Base-by-base conservation (phyloP, 805 yeast genomes). In the Tetrapisispora namnaoensis region DNA sequence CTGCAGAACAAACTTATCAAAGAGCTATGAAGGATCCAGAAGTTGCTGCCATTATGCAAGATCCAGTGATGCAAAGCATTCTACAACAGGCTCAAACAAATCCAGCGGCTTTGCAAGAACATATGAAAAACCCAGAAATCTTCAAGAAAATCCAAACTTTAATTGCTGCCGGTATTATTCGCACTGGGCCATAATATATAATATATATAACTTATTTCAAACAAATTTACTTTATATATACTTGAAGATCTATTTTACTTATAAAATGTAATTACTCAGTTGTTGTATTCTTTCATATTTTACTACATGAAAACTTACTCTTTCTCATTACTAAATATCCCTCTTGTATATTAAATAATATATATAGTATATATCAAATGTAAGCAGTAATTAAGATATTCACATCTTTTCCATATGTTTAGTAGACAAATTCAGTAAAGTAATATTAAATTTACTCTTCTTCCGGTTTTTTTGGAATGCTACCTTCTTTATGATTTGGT, bases 101-200 rank as follows among this genome's bases (percentile, higher is more conserved):
- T 66, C 99, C 99, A 45, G 95, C 96, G 42, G 98, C 98, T 48
- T 76, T 93, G 59, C 95, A 86, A 66, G 97, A 91, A 61, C 99
- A 93, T 71, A 89, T 93, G 96, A 86, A 80, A 75, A 93, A 93
- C 70, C 98, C 99, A 38, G 95, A 82, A 52, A 86, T 93, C 45
- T 79, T 82, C 63, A 83, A 82, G 68, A 93, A 93, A 79, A 82
- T 93, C 59, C 83, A 85, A 68, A 76, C 85, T 58, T 77, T 93
- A 68, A 83, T 90, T 66, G 96, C 97, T 49, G 96, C 98, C 18
- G 99, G 99, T 67, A 86, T 93, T 49, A 90, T 93, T 62, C 83
- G 96, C 66, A 88, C 95, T 32, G 82, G 95, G 64, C 83, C 67
- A 56, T 47, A 49, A 45, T 20, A 11, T 14, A 11, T 24, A 13